Evolutionary conservation across 441 rosid genomes (phyloP).

Genomic region (Populus hybrid): DNA sequence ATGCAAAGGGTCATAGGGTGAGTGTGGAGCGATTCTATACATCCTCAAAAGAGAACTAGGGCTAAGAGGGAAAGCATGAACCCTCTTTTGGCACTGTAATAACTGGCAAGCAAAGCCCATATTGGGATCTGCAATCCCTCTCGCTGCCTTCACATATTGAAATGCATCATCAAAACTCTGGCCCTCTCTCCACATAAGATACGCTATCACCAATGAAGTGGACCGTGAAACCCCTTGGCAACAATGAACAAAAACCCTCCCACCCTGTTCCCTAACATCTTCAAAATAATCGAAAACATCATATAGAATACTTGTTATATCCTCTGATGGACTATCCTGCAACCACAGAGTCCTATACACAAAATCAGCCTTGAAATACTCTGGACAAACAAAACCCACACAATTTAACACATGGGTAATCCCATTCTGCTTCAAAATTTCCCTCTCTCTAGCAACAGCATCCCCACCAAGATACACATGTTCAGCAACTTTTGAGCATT

Average conservation of each 20-base stretch:
- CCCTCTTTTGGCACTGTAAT: conserved; percentile 94
- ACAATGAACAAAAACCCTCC: conserved; percentile 95
- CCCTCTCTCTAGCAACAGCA: conserved; percentile 86
- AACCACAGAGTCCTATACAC: conserved; percentile 92
- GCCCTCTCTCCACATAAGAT: conserved; percentile 98
- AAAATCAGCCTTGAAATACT: conserved; percentile 85
- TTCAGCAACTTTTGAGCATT: conserved; percentile 92
- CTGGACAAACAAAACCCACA: conserved; percentile 96
- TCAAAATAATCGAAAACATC: conserved; percentile 98
- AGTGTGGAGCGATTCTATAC: conserved; percentile 90
- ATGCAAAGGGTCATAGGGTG: conserved; percentile 96
- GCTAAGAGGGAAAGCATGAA: conserved; percentile 92
- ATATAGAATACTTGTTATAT: conserved; percentile 89
- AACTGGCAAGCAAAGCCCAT: conserved; percentile 99
- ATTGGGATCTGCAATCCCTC: conserved; percentile 97
- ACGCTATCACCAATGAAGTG: conserved; percentile 93
- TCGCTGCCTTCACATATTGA: conserved; percentile 89
- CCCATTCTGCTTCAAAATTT: conserved; percentile 69
- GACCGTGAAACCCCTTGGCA: conserved; percentile 98
- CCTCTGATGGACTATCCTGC: conserved; percentile 98
- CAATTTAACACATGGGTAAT: conserved; percentile 92
- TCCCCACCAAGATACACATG: conserved; percentile 97
- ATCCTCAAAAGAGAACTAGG: conserved; percentile 91
- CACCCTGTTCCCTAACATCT: conserved; percentile 86
- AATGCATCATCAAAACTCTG: conserved; percentile 98